phyloP scores from a whole-genome alignment of 139 green algal species.

The Pedinophyceae sp. region DNA sequence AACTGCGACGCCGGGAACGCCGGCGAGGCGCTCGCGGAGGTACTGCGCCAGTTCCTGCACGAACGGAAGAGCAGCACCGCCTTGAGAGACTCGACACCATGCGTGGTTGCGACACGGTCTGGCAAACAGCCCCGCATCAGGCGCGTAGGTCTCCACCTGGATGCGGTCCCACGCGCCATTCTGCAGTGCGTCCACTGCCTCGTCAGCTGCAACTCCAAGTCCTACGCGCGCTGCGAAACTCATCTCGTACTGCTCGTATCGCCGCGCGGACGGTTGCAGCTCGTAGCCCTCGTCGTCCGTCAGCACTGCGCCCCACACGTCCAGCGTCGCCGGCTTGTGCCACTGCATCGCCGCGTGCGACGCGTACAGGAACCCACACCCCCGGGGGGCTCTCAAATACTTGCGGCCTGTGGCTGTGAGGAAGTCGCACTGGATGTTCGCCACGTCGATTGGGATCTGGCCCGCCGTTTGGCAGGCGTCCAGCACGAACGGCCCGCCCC shows the following conservation, averaged over 20 bases:
- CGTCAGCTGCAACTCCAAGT: slow-evolving; percentile 37
- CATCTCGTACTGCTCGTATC: slow-evolving; percentile 53
- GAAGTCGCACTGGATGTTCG: slow-evolving; percentile 36
- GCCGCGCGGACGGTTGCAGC: slow-evolving; percentile 16
- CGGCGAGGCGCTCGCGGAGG: slow-evolving; percentile 16
- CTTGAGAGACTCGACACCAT: too few species aligned
- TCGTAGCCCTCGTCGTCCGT: slow-evolving; percentile 11
- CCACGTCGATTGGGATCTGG: slow-evolving; percentile 41
- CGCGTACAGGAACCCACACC: slow-evolving; percentile 41
- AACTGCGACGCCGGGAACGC: slow-evolving; percentile 16
- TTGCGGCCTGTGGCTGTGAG: slow-evolving; percentile 43
- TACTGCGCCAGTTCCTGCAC: slow-evolving; percentile 21
- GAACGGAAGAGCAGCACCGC: too few species aligned
- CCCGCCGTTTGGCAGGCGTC: slow-evolving; percentile 56
- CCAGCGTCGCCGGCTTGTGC: slow-evolving; percentile 35
- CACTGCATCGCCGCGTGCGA: slow-evolving; percentile 13
- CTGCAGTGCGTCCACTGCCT: slow-evolving; percentile 13
- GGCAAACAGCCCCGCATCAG: too few species aligned
- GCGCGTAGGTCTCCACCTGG: too few species aligned
- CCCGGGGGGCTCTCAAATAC: slow-evolving; percentile 31
- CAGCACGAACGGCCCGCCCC: slow-evolving; percentile 39
- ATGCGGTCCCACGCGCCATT: background rate
- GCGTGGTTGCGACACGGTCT: too few species aligned
- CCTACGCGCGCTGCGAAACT: slow-evolving; percentile 36
- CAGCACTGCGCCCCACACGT: slow-evolving; percentile 36